Evolutionary conservation across 2,329 filamentous ascomycete genomes (phyloP).

Genomic region (Cladosporium halotolerans): DNA sequence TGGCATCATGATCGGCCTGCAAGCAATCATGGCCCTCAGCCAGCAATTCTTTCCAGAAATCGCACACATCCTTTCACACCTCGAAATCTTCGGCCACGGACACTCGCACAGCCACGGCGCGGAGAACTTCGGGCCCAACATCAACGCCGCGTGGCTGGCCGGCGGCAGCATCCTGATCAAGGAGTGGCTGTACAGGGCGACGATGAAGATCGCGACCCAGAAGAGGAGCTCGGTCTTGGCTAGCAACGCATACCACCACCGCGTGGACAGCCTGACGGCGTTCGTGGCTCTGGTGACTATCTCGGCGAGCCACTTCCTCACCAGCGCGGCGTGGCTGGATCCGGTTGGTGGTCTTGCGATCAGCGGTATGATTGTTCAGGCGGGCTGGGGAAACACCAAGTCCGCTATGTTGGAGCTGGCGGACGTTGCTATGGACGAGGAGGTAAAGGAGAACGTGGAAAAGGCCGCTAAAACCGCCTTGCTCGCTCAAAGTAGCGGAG

Average conservation of each 20-base stretch:
- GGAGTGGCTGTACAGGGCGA: constrained; percentile 94
- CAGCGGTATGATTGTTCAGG: constrained; percentile 86
- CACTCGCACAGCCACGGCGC: constrained; percentile 60
- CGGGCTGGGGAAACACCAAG: constrained; percentile 78
- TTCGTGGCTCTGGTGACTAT: constrained; percentile 89
- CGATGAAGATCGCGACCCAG: constrained; percentile 93
- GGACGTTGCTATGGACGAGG: constrained; percentile 82
- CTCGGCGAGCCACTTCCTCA: constrained; percentile 77
- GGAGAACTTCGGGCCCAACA: constrained; percentile 59
- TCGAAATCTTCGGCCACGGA: constrained; percentile 45
- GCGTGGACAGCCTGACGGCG: constrained; percentile 90
- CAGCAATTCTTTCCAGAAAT: constrained; percentile 45
- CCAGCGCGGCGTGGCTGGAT: constrained; percentile 85
- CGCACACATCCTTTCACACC: constrained; percentile 36
- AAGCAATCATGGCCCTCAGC: constrained; percentile 53
- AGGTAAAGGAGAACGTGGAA: constrained; percentile 67
- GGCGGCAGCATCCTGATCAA: constrained; percentile 85
- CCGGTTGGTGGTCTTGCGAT: constrained; percentile 90
- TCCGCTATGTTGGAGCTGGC: constrained; percentile 79
- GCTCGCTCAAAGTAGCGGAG: constrained; percentile 17
- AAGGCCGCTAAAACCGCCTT: constrained; percentile 59
- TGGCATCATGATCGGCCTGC: constrained; percentile 81
- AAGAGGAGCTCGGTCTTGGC: constrained; percentile 93
- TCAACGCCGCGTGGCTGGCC: constrained; percentile 93
- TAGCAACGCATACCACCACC: constrained; percentile 93